Evolutionary conservation across 2,329 filamentous ascomycete species (phyloP).

Genomic region (Conoideocrella luteorostrata): DNA sequence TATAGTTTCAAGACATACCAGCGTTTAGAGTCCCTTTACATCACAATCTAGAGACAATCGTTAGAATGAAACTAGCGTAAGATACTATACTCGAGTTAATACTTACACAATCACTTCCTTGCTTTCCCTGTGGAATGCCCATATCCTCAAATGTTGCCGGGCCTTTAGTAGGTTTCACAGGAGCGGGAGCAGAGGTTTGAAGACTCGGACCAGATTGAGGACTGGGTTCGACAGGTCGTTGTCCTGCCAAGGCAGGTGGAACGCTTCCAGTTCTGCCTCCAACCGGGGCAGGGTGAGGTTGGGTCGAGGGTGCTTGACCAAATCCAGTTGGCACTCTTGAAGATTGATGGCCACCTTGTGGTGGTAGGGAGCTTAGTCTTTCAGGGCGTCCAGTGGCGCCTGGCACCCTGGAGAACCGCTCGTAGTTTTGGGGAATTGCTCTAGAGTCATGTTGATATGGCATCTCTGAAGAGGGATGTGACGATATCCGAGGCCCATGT

Average conservation of each 20-base stretch:
- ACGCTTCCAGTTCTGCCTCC: conserved; percentile 30
- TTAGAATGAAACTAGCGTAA: background rate
- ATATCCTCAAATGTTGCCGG: conserved; percentile 97
- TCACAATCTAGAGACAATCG: conserved; percentile 4
- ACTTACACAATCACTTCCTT: conserved; percentile 86
- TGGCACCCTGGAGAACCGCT: conserved; percentile 25
- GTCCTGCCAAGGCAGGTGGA: conserved; percentile 23
- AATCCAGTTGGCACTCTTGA: conserved; percentile 15
- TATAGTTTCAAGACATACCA: background rate
- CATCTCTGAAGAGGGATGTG: conserved; percentile 14
- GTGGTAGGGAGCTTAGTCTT: conserved; percentile 26
- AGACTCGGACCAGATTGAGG: conserved; percentile 17
- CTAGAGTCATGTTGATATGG: conserved; percentile 13
- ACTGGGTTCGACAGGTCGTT: conserved; percentile 7
- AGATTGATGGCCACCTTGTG: conserved; percentile 14
- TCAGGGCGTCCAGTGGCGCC: conserved; percentile 24
- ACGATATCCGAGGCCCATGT: background rate
- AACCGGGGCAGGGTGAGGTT: conserved; percentile 16
- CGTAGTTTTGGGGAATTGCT: conserved; percentile 13
- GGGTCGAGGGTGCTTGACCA: conserved; percentile 13
- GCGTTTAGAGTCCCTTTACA: conserved; percentile 9
- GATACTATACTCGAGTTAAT: background rate
- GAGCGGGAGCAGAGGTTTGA: conserved; percentile 23
- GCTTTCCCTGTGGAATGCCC: conserved; percentile 81
- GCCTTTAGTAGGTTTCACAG: conserved; percentile 55